Conservation (phyloP, 805 yeast genomes). For the Starmerella scarabaei region DNA sequence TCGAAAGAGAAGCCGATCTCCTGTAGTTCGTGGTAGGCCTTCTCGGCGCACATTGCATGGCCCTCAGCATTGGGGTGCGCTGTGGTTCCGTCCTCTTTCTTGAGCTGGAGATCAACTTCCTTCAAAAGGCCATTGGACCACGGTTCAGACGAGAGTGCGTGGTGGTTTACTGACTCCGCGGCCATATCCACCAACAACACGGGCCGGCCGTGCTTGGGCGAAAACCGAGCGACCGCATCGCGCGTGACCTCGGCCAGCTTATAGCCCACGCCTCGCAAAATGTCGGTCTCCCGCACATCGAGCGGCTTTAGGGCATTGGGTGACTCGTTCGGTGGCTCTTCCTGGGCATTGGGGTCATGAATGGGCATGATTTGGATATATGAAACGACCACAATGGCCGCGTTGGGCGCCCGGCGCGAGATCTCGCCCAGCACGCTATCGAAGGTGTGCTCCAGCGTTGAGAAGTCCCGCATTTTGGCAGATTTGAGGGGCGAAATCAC, state of each 20-base stretch:
- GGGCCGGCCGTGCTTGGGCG: neutral
- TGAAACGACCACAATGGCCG: constrained; percentile 4
- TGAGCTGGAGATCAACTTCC: constrained; percentile 1
- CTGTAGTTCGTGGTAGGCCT: no score
- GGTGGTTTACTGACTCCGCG: constrained; percentile 1
- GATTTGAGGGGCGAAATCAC: neutral
- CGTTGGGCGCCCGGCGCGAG: constrained; percentile 3
- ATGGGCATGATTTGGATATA: constrained; percentile 7
- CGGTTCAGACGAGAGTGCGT: constrained; percentile 2
- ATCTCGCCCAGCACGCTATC: neutral
- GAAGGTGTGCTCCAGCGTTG: neutral
- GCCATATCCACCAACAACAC: constrained; percentile 6
- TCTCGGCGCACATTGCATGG: constrained; percentile 4
- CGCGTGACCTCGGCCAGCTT: neutral
- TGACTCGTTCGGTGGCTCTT: no score
- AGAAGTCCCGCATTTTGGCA: constrained; percentile 1
- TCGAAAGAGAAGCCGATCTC: no score
- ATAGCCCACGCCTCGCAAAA: constrained; percentile 5
- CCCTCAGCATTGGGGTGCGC: constrained; percentile 10
- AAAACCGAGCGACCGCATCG: no score
- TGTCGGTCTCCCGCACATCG: neutral
- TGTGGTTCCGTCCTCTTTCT: neutral
- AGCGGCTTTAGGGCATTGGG: constrained; percentile 4
- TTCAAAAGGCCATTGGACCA: no score
- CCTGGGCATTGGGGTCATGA: no score